Percentiles rank a stretch among this genome's conserved stretches.
These are phyloP conservation scores for Austropuccinia psidii DNA, from an alignment of 1,284 basidiomycete genomes.

Conservation along the genomic window DNA sequence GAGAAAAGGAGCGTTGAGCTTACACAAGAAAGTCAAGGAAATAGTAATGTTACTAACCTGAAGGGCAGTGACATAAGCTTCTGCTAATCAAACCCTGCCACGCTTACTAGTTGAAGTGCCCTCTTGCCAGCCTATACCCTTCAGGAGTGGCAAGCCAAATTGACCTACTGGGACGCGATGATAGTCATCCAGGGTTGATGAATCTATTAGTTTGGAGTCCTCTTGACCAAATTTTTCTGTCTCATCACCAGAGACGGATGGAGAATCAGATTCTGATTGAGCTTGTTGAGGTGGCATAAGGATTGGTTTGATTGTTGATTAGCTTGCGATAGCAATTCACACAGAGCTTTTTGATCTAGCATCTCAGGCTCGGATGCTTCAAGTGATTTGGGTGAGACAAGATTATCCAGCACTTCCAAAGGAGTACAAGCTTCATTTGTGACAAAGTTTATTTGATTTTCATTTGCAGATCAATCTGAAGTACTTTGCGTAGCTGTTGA, in stretches of 20 bases:
- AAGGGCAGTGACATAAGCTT: constrained; percentile 76
- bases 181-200: constrained; percentile 73
- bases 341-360: constrained; percentile 20
- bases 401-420: no score
- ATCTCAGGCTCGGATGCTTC: not conserved
- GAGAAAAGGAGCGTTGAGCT: no score
- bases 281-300: no score
- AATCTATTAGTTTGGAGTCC: constrained; percentile 41
- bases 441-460: not conserved
- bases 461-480: not conserved
- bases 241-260: not conserved
- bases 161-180: constrained; percentile 79
- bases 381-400: not conserved
- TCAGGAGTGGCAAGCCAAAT: constrained; percentile 83
- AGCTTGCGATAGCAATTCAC: not conserved
- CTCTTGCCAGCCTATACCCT: constrained; percentile 95
- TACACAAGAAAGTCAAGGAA: no score
- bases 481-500: not conserved
- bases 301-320: not conserved
- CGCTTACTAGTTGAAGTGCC: constrained; percentile 57
- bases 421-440: not conserved
- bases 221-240: not conserved
- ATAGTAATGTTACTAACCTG: no score
- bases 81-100: constrained; percentile 53
- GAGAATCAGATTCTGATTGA: not conserved